Evolutionary conservation across 1,139 yeast species (phyloP).

Genomic region (Trichomonascaceae sp.): DNA sequence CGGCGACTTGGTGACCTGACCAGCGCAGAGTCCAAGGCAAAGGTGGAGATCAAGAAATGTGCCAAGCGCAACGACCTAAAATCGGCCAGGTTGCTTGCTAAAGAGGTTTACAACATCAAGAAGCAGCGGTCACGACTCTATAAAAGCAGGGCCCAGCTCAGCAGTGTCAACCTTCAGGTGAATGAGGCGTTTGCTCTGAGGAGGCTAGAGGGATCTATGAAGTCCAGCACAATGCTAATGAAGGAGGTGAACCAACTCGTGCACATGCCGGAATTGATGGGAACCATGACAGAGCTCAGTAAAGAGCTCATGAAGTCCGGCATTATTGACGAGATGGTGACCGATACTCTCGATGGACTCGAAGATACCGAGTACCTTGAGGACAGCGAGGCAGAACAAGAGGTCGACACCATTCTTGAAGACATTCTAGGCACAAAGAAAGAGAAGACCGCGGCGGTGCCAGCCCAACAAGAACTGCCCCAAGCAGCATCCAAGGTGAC

Average conservation of each 20-base stretch:
- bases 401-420: conserved; percentile 44
- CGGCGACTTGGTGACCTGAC: conserved; percentile 52
- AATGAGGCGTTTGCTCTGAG: conserved; percentile 86
- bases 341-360: conserved; percentile 68
- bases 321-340: conserved; percentile 89
- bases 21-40: conserved; percentile 48
- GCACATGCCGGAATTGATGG: conserved; percentile 64
- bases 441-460: conserved; percentile 28
- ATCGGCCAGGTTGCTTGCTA: conserved; percentile 67
- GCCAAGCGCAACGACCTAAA: conserved; percentile 71
- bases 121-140: conserved; percentile 65
- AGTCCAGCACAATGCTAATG: conserved; percentile 71
- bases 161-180: conserved; percentile 74
- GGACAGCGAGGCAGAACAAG: conserved; percentile 60
- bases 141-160: conserved; percentile 73
- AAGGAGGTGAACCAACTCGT: conserved; percentile 74
- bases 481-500: conserved; percentile 27
- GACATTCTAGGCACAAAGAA: conserved; percentile 34
- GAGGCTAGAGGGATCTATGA: conserved; percentile 73
- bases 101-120: conserved; percentile 62
- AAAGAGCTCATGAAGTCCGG: conserved; percentile 82
- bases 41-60: conserved; percentile 53
- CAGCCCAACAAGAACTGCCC: conserved; percentile 17
- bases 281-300: conserved; percentile 77
- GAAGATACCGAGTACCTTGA: conserved; percentile 56